Base-by-base conservation (phyloP, 306 rosid genomes). In the Pterocarpus santalinus region DNA sequence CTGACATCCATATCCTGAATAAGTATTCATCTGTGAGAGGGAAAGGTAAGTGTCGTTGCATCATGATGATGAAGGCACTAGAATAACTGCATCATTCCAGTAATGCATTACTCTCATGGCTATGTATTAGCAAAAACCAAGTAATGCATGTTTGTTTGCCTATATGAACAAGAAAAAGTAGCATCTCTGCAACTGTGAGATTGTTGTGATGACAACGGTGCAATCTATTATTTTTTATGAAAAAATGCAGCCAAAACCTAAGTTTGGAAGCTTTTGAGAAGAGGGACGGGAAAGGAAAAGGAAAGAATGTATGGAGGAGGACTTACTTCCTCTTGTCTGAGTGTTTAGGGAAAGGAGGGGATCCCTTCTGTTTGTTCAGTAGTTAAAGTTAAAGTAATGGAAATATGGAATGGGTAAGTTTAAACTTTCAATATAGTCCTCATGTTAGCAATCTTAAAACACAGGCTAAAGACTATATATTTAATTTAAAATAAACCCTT, bases 91-190 rank as follows among this genome's bases (percentile, higher is more conserved):
- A 60, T 68, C 35, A 72, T 49, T 41, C 51, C 57, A 69, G 65
- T 49, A 65, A 58, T 33, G 72, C 52, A 66, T 75, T 46, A 80
- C 78, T 41, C 65, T 47, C 46, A 5, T 76, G 56, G 57, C 53
- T 16, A 64, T 34, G 28, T 47, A 52, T 64, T 34, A 72, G 65
- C 56, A 61, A 67, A 47, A 60, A 81, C 75, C 78, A 78, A 75
- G 30, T 49, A 65, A 69, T 34, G 77, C 67, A 58, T 49, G 60
- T 66, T 16, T 41, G 69, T 70, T 69, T 28, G 82, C 41, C 66
- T 43, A n/a, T 61, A 36, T 43, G 79, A 85, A 61, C 52, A 52
- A 78, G 72, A 47, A 47, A 47, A 82, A 4, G 41, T 53, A 66
- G 69, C 56, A 69, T 64, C 47, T 70, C 67, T 6, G 22, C 75